Conservation (phyloP, 2,329 filamentous ascomycete genomes). For the Pseudogymnoascus sp. region DNA sequence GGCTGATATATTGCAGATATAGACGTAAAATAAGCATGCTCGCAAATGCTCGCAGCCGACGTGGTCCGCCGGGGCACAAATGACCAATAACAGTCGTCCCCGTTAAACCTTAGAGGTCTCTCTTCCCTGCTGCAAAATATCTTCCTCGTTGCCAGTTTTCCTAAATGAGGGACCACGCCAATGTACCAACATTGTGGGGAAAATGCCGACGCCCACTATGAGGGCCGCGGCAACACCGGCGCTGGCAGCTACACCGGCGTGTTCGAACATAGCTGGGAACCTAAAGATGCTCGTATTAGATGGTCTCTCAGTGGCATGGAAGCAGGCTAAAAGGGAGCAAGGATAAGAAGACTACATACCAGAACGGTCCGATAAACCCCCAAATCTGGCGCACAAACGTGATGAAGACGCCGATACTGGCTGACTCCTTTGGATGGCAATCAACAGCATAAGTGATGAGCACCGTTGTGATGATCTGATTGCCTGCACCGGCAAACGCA, state of each 20-base stretch:
- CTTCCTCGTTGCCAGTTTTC: not conserved
- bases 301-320: not conserved
- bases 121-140: not conserved
- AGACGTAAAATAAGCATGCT: not conserved
- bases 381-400: conserved; percentile 47
- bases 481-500: conserved; percentile 44
- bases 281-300: conserved; percentile 16
- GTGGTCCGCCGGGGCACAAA: not conserved
- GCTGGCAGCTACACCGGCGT: conserved; percentile 27
- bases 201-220: conserved; percentile 28
- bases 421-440: conserved; percentile 43
- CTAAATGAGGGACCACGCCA: conserved; percentile 9
- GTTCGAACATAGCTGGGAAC: conserved; percentile 34
- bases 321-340: not conserved
- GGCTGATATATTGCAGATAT: not conserved
- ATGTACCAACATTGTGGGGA: conserved; percentile 29
- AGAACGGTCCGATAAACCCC: conserved; percentile 34
- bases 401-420: conserved; percentile 50
- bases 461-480: conserved; percentile 54
- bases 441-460: conserved; percentile 54
- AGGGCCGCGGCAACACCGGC: conserved; percentile 31
- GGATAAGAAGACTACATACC: conserved; percentile 15
- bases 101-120: not conserved
- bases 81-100: not conserved
- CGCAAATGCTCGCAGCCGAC: not conserved